Evolutionary conservation across 768 basidiomycete genomes (phyloP).

Genomic region (Boletales sp.): DNA sequence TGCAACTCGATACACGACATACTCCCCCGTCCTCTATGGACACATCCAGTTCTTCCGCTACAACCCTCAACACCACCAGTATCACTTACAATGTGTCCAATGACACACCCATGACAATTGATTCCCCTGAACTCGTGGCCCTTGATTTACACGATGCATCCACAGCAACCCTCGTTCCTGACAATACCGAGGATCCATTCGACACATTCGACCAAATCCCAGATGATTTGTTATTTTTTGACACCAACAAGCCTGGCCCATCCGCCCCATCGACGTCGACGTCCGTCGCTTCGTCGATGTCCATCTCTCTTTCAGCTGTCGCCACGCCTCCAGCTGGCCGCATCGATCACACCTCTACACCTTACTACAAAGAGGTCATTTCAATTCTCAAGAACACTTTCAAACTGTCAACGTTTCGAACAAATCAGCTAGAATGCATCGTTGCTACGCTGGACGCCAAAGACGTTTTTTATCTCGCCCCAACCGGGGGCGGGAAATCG

Average conservation of each 20-base stretch:
- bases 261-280: constrained; percentile 5
- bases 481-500: constrained; percentile 92
- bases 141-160: constrained; percentile 13
- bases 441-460: constrained; percentile 70
- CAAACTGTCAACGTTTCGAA: constrained; percentile 63
- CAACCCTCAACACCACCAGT: constrained; percentile 2
- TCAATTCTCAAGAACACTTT: constrained; percentile 45
- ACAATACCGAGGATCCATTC: constrained; percentile 47
- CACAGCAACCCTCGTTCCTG: constrained; percentile 17
- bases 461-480: constrained; percentile 95
- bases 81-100: neutral
- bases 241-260: constrained; percentile 8
- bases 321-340: constrained; percentile 5
- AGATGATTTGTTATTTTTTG: constrained; percentile 14
- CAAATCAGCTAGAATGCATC: constrained; percentile 86
- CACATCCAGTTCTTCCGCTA: constrained; percentile 15
- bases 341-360: constrained; percentile 31
- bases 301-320: neutral
- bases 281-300: constrained; percentile 9
- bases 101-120: constrained; percentile 1
- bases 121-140: constrained; percentile 15
- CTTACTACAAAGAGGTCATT: constrained; percentile 30
- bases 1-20: constrained; percentile 1
- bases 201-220: constrained; percentile 36
- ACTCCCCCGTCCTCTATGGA: constrained; percentile 16